Percentiles rank a stretch among this genome's conserved stretches.
Evolutionary conservation across 345 rosid genomes (phyloP).

Genomic region (Citrus australasica): DNA sequence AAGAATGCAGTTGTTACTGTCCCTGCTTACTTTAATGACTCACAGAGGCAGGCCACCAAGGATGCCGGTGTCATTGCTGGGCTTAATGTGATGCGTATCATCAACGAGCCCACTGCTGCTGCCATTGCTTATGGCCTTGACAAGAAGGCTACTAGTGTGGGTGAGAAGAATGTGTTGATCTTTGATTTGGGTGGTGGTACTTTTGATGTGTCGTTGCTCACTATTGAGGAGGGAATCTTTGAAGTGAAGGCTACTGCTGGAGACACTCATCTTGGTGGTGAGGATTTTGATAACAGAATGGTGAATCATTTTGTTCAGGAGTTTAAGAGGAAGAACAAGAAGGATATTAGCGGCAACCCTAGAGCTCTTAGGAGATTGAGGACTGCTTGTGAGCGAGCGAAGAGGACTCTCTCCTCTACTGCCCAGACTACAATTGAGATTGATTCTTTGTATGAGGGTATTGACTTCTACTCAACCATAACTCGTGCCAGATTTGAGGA

Average conservation of each 20-base stretch:
- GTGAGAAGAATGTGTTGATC: conserved; percentile 68
- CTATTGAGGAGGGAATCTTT: conserved; percentile 71
- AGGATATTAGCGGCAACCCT: conserved; percentile 62
- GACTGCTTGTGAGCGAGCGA: conserved; percentile 68
- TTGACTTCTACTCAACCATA: conserved; percentile 62
- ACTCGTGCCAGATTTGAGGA: conserved; percentile 74
- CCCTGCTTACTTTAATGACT: conserved; percentile 72
- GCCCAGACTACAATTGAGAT: conserved; percentile 69
- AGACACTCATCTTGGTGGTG: conserved; percentile 77
- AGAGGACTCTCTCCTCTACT: conserved; percentile 65
- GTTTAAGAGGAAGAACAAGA: conserved; percentile 69
- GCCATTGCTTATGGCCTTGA: conserved; percentile 80
- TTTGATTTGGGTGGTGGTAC: conserved; percentile 73
- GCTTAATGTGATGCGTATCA: conserved; percentile 68
- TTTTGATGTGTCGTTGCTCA: conserved; percentile 66
- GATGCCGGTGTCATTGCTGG: conserved; percentile 76
- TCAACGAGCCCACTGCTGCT: conserved; percentile 78
- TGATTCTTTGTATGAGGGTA: conserved; percentile 65
- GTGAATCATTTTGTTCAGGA: conserved; percentile 74
- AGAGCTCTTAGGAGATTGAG: conserved; percentile 73
- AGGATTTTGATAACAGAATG: conserved; percentile 70
- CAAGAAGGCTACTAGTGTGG: conserved; percentile 63
- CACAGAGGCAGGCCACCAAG: conserved; percentile 70
- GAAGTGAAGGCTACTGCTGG: conserved; percentile 80
- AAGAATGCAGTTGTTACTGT: conserved; percentile 75